Conservation (phyloP, 2,329 filamentous ascomycete genomes). For the Tothia fuscella region DNA sequence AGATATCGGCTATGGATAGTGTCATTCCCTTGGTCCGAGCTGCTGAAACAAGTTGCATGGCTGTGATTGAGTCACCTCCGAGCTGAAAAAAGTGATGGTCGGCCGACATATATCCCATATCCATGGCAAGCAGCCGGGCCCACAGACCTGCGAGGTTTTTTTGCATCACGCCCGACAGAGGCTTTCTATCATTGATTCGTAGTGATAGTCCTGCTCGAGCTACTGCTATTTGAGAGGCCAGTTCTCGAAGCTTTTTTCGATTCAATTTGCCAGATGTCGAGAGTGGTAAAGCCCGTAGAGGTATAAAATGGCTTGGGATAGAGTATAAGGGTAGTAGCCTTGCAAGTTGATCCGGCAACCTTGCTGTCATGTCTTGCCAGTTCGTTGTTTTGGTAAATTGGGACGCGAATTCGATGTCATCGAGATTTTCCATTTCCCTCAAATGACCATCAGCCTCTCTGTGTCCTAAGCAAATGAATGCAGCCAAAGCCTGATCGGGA, state of each 20-base stretch:
- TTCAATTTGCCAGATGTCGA: slow-evolving; percentile 87
- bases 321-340: background rate
- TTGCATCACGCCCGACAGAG: too few species aligned
- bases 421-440: background rate
- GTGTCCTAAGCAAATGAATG: too few species aligned
- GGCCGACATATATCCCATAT: too few species aligned
- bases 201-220: too few species aligned
- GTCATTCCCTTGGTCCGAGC: slow-evolving; percentile 23
- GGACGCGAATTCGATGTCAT: background rate
- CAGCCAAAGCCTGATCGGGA: too few species aligned
- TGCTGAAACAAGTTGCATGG: slow-evolving; percentile 32
- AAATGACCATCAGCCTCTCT: too few species aligned
- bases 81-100: slow-evolving; percentile 31
- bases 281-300: slow-evolving; percentile 50
- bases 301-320: background rate
- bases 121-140: too few species aligned
- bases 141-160: too few species aligned
- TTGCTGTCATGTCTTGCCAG: too few species aligned
- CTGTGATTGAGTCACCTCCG: slow-evolving; percentile 34
- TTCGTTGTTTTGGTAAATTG: background rate
- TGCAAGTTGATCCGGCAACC: background rate
- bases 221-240: too few species aligned
- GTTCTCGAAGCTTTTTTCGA: slow-evolving; percentile 44
- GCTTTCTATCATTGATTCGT: too few species aligned
- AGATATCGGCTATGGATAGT: slow-evolving; percentile 32